These are phyloP conservation scores for Tardiomyces blankii DNA, from an alignment of 1,139 yeast genomes.

Conservation along the genomic window DNA sequence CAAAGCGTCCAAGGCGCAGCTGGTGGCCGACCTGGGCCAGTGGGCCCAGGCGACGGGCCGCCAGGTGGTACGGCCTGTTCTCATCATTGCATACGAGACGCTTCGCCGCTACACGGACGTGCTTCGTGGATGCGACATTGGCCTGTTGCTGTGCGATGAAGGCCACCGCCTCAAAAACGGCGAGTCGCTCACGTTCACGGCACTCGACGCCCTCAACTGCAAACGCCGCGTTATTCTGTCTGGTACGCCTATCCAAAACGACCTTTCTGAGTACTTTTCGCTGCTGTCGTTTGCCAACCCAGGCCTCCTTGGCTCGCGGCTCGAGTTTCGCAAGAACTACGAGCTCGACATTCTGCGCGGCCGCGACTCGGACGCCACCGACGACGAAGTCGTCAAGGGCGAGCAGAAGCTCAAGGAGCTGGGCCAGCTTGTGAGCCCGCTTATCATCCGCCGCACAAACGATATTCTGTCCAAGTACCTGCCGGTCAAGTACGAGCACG, in stretches of 20 bases:
- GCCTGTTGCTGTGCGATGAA: constrained; percentile 86
- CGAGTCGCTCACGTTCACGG: constrained; percentile 85
- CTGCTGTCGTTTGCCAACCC: constrained; percentile 90
- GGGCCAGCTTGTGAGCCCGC: constrained; percentile 69
- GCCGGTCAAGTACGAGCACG: constrained; percentile 95
- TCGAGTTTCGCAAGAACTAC: constrained; percentile 73
- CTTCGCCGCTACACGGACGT: constrained; percentile 75
- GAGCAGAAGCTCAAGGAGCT: constrained; percentile 60
- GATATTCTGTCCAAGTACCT: constrained; percentile 87
- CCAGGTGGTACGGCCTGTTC: constrained; percentile 82
- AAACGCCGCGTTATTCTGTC: constrained; percentile 84
- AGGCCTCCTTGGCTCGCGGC: constrained; percentile 75
- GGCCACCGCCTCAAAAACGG: constrained; percentile 95
- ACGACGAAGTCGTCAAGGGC: constrained; percentile 63
- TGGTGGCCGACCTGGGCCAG: constrained; percentile 56
- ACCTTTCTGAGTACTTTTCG: constrained; percentile 89
- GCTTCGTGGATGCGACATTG: constrained; percentile 70
- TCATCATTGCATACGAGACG: constrained; percentile 93
- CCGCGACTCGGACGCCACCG: constrained; percentile 85
- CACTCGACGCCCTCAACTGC: constrained; percentile 72
- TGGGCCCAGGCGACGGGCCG: constrained; percentile 92
- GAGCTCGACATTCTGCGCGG: constrained; percentile 75
- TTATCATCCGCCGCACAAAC: constrained; percentile 90
- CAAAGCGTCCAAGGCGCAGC: constrained; percentile 43
- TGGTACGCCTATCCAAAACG: constrained; percentile 97